Percentiles rank a stretch among this genome's conserved stretches.
Evolutionary conservation across 2,329 filamentous ascomycete genomes (phyloP).

Genomic region (Fusarium neocosmosporiellum): DNA sequence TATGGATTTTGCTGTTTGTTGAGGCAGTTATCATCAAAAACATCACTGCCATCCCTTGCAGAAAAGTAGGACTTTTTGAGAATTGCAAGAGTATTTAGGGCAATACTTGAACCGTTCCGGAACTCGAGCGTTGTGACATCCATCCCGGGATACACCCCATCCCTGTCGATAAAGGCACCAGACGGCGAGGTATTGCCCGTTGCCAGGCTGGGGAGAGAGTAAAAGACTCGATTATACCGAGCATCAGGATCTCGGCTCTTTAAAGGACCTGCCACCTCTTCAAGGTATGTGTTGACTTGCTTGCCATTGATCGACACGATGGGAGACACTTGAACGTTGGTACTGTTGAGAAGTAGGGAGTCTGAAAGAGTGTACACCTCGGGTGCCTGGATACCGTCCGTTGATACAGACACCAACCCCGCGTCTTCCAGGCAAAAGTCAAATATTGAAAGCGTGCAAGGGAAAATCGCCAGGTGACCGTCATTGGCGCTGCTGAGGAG

Average conservation of each 20-base stretch:
- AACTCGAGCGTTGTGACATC: not conserved
- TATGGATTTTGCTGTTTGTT: not conserved
- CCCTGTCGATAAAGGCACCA: not conserved
- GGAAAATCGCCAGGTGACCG: not conserved
- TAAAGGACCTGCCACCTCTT: not conserved
- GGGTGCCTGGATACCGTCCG: not conserved
- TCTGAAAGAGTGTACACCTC: not conserved
- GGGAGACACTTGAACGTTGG: not conserved
- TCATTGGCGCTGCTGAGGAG: conserved; percentile 1
- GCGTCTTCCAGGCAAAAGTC: not conserved
- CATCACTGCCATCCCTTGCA: not conserved
- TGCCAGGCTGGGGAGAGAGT: not conserved
- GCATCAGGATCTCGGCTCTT: conserved; percentile 1
- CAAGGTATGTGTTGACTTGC: not conserved
- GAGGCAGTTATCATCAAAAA: not conserved
- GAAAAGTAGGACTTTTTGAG: not conserved
- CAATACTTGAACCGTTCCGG: not conserved
- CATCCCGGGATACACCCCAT: not conserved
- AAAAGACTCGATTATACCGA: conserved; percentile 2
- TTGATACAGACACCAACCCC: not conserved
- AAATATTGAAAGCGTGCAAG: not conserved
- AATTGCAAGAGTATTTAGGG: not conserved
- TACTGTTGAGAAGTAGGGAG: not conserved
- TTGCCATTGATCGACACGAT: conserved; percentile 1
- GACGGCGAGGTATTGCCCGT: not conserved